Conservation (phyloP, 2,329 filamentous ascomycete species). For the Alternaria sp. region DNA sequence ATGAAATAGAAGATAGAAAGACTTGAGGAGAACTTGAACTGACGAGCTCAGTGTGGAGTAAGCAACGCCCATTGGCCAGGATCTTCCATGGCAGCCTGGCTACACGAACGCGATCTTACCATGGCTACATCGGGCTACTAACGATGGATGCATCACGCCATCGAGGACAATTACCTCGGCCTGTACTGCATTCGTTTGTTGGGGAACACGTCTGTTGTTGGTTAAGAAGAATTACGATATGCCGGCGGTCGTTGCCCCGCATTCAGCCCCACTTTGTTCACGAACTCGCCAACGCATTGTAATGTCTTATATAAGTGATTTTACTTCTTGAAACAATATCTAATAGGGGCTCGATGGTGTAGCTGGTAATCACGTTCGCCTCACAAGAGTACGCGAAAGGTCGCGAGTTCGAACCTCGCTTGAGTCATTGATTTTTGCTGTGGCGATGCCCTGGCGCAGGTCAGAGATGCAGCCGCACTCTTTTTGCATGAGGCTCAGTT, state of each 20-base stretch:
- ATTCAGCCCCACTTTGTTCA: neutral
- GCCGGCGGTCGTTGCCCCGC: neutral
- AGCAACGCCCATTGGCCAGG: neutral
- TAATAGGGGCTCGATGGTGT: conserved; percentile 33
- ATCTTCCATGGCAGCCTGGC: neutral
- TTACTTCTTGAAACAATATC: neutral
- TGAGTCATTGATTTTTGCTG: conserved; percentile 28
- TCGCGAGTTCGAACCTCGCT: conserved; percentile 39
- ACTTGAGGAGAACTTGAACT: neutral
- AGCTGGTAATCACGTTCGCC: conserved; percentile 44
- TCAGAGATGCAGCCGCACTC: neutral
- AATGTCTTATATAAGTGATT: neutral
- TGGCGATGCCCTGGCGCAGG: neutral
- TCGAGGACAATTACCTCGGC: neutral
- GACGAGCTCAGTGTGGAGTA: neutral
- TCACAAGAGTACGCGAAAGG: conserved; percentile 37
- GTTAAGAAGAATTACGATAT: neutral
- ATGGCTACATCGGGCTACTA: neutral
- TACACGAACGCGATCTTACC: neutral
- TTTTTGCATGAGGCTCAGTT: neutral
- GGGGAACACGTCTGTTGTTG: neutral
- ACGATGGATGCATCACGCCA: neutral
- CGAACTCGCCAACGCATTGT: neutral
- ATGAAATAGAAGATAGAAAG: neutral
- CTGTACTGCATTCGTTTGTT: neutral